A percentile compares a stretch with the other conserved stretches of the same genome.
Evolutionary conservation across 495 filamentous ascomycete species (phyloP).

Genomic region (Talaromyces liani): DNA sequence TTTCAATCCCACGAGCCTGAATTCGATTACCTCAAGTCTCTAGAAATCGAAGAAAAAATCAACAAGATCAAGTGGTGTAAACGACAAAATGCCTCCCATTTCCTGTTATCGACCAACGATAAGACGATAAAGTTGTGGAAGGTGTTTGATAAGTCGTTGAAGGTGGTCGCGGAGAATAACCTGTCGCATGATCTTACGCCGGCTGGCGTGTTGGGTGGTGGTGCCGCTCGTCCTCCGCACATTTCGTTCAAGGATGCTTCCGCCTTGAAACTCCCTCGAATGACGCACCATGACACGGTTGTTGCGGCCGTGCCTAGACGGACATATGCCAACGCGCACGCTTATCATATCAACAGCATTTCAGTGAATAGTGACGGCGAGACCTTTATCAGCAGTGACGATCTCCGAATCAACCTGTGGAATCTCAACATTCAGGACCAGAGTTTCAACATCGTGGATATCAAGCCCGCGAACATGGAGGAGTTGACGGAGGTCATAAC

Average conservation of each 20-base stretch:
- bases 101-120: slow-evolving; percentile 96
- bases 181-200: slow-evolving; percentile 90
- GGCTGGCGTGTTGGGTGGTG: slow-evolving; percentile 61
- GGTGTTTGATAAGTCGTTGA: slow-evolving; percentile 97
- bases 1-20: slow-evolving; percentile 99
- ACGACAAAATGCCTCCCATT: slow-evolving; percentile 96
- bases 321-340: slow-evolving; percentile 97
- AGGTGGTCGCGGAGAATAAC: slow-evolving; percentile 98
- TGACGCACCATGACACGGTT: slow-evolving; percentile 97
- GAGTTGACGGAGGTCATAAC: slow-evolving; percentile 98
- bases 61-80: slow-evolving; percentile 99
- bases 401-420: slow-evolving; percentile 96
- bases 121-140: slow-evolving; percentile 99
- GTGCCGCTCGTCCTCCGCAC: slow-evolving; percentile 63
- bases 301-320: slow-evolving; percentile 92
- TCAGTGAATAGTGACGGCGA: slow-evolving; percentile 99
- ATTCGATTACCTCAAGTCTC: slow-evolving; percentile 97
- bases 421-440: slow-evolving; percentile 99
- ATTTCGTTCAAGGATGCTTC: slow-evolving; percentile 70
- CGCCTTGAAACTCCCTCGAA: slow-evolving; percentile 82
- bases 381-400: slow-evolving; percentile 98
- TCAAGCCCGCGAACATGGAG: slow-evolving; percentile 99
- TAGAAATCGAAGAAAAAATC: slow-evolving; percentile 99
- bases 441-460: slow-evolving; percentile 99
- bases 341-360: slow-evolving; percentile 99